phyloP scores from a whole-genome alignment of 2,329 filamentous ascomycete species.

The Aureobasidium lini region DNA sequence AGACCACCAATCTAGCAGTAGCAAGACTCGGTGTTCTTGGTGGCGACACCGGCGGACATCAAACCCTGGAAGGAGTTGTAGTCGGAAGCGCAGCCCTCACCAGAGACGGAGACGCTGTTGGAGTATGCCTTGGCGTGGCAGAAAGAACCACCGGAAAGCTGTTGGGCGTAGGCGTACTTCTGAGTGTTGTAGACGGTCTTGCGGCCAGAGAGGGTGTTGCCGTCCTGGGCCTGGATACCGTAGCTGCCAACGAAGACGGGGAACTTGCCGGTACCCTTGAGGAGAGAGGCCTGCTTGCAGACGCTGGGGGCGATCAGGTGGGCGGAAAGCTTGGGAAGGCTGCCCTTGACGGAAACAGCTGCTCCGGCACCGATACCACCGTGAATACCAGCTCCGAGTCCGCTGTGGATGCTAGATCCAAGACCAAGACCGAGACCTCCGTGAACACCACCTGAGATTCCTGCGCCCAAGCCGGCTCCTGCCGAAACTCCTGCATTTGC shows the following conservation, averaged over 20 bases:
- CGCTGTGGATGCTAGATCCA: neutral
- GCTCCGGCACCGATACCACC: neutral
- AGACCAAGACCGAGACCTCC: neutral
- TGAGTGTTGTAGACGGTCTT: slow-evolving; percentile 27
- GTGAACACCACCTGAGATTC: neutral
- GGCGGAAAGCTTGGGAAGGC: slow-evolving; percentile 2
- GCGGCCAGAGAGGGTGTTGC: slow-evolving; percentile 27
- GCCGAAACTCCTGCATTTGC: neutral
- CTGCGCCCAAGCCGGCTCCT: neutral
- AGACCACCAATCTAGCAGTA: neutral
- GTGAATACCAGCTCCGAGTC: neutral
- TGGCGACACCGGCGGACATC: slow-evolving; percentile 3
- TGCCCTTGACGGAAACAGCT: neutral
- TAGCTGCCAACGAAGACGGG: slow-evolving; percentile 31
- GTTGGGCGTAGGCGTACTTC: slow-evolving; percentile 28
- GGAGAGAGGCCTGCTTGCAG: slow-evolving; percentile 21
- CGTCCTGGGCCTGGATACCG: slow-evolving; percentile 26
- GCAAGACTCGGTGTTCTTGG: slow-evolving; percentile 6
- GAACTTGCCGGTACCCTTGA: slow-evolving; percentile 23
- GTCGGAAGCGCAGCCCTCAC: slow-evolving; percentile 1
- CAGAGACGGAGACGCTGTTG: neutral
- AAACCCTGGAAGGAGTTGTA: slow-evolving; percentile 8
- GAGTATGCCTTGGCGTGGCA: slow-evolving; percentile 16
- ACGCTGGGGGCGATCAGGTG: slow-evolving; percentile 23
- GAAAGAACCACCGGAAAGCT: slow-evolving; percentile 26